Percentiles rank a stretch among this genome's conserved stretches.
phyloP scores from a whole-genome alignment of 805 yeast species.

The Tetrapisispora pingtungensis region DNA sequence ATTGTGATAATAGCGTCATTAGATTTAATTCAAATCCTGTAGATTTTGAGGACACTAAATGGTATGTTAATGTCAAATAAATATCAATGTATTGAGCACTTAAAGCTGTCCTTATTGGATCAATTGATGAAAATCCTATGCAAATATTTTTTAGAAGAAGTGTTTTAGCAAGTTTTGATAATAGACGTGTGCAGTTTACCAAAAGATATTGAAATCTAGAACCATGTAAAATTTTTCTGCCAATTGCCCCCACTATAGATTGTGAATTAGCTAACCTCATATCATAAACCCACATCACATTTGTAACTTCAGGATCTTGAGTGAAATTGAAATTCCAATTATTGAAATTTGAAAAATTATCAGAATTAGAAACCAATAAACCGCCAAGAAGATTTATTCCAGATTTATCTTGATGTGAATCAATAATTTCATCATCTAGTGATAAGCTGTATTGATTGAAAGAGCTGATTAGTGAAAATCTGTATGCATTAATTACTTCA shows the following conservation, averaged over 20 bases:
- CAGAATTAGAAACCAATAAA: conserved; percentile 20
- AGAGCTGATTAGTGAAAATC: conserved; percentile 17
- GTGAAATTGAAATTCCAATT: conserved; percentile 20
- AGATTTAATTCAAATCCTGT: conserved; percentile 17
- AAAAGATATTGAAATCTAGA: conserved; percentile 34
- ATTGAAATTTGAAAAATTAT: conserved; percentile 14
- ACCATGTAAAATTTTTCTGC: conserved; percentile 28
- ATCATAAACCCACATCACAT: conserved; percentile 18
- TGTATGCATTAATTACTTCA: conserved; percentile 9
- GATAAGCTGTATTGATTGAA: conserved; percentile 17
- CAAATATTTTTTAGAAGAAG: conserved; percentile 17
- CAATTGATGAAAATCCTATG: conserved; percentile 19
- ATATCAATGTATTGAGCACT: conserved; percentile 64
- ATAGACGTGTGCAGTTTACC: conserved; percentile 12
- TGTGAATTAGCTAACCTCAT: conserved; percentile 13
- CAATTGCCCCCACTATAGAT: conserved; percentile 6
- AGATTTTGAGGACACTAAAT: conserved; percentile 20
- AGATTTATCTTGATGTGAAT: conserved; percentile 7
- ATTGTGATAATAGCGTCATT: conserved; percentile 24
- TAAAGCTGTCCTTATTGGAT: conserved; percentile 47
- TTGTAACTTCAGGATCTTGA: conserved; percentile 7
- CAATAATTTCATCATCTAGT: conserved; percentile 5
- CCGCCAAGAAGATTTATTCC: conserved; percentile 24
- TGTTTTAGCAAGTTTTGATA: conserved; percentile 14
- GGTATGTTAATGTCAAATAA: conserved; percentile 45